Evolutionary conservation across 2,329 filamentous ascomycete species (phyloP), one percentile per base, ranked within the genome.

Genomic region (Stenocarpella maydis): DNA sequence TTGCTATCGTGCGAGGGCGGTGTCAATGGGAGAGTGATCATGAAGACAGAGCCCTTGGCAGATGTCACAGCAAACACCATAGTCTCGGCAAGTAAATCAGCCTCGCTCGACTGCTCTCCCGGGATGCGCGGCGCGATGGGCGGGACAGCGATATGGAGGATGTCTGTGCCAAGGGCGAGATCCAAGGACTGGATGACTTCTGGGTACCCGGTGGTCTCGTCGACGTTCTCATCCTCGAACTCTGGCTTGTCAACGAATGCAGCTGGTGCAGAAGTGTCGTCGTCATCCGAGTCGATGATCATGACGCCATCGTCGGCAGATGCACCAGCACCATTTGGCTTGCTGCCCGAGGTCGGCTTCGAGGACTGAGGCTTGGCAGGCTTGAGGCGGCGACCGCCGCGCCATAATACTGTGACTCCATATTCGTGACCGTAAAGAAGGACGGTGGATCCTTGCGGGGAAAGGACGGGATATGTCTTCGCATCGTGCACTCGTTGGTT

Each of bases 201-300:
- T 1, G 86, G 83, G 69, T 86, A 88, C 12, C 72, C 58, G 5
- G 83, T 81, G 2, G 81, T 81, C 55, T 86, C 83, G 3, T 82
- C 79, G 37, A 85, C 82, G 43, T 81, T 75, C 5, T 79, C 79
- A 12, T 87, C 86, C 71, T 89, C 87, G 70, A 91, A 91, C 69
- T 88, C 82, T 9, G 88, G 86, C 68, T 84, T 85, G 74, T 90
- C 87, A 67, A 85, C 82, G 65, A 82, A 85, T 0, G 69, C 24
- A 12, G 74, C 60, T 1, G 72, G 26, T 26, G 77, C 64, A 14
- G 76, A 70, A 2, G 80, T 72, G 34, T 83, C 83, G 37, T 90
- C 88, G 9, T 89, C 87, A 73, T 91, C 88, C 1, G 87, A 90
- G 74, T 91, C 88, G 66, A 91, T 84, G 19, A 90, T 82, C 85